phyloP scores from a whole-genome alignment of 1,284 basidiomycete species.

The Heterobasidion annosum region DNA sequence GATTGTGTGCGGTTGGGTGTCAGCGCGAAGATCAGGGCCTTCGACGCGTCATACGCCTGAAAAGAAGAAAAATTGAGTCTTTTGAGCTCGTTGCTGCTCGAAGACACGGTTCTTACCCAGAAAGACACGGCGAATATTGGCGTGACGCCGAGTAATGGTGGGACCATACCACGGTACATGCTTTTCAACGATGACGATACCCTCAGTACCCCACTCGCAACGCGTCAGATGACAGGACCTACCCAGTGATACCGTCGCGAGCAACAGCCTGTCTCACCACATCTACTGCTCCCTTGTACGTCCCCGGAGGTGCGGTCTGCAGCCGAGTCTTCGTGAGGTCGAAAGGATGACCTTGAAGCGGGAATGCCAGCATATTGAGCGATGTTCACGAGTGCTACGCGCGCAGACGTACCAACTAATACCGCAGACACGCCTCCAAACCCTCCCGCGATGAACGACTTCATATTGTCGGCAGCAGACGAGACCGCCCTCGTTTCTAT shows the following conservation, averaged over 20 bases:
- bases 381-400: background rate
- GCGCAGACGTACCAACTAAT: slow-evolving; percentile 57
- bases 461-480: slow-evolving; percentile 50
- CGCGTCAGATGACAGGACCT: slow-evolving; percentile 14
- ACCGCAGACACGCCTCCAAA: slow-evolving; percentile 86
- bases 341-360: slow-evolving; percentile 83
- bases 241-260: slow-evolving; percentile 88
- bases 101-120: slow-evolving; percentile 56
- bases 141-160: slow-evolving; percentile 93
- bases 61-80: background rate
- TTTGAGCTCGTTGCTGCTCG: background rate
- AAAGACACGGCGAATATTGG: slow-evolving; percentile 99
- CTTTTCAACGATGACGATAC: slow-evolving; percentile 27
- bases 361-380: background rate
- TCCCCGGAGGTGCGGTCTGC: slow-evolving; percentile 87
- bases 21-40: slow-evolving; percentile 72
- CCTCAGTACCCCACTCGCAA: background rate
- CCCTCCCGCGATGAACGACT: slow-evolving; percentile 87
- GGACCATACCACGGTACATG: slow-evolving; percentile 94
- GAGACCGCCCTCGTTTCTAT: slow-evolving; percentile 14
- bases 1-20: slow-evolving; percentile 64
- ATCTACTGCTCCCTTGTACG: slow-evolving; percentile 90
- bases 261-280: slow-evolving; percentile 88
- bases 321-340: slow-evolving; percentile 95
- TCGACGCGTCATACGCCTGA: slow-evolving; percentile 92